Conservation (phyloP, 2,329 filamentous ascomycete genomes). For the Chaetomium sp. region DNA sequence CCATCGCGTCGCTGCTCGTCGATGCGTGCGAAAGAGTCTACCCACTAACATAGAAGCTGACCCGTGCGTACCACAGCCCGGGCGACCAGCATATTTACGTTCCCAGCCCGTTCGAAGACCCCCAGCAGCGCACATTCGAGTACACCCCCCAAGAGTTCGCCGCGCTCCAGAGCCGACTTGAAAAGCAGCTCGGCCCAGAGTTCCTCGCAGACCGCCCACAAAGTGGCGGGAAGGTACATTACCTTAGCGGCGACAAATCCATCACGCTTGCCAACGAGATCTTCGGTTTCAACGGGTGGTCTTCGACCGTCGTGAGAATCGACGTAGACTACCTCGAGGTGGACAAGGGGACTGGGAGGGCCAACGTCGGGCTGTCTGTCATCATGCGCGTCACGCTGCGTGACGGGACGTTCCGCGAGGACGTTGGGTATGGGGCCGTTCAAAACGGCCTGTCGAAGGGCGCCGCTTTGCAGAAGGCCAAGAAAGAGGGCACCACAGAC, state of each 20-base stretch:
- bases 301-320: slow-evolving; percentile 89
- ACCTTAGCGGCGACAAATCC: slow-evolving; percentile 93
- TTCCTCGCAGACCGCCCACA: slow-evolving; percentile 88
- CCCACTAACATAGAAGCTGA: not conserved
- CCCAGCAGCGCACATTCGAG: slow-evolving; percentile 66
- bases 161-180: slow-evolving; percentile 79
- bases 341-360: slow-evolving; percentile 72
- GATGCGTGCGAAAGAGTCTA: not conserved
- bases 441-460: slow-evolving; percentile 96
- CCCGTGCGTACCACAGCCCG: slow-evolving; percentile 50
- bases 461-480: slow-evolving; percentile 95
- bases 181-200: slow-evolving; percentile 93
- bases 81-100: slow-evolving; percentile 68
- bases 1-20: slow-evolving; percentile 10
- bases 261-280: slow-evolving; percentile 94
- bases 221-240: slow-evolving; percentile 79
- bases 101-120: slow-evolving; percentile 81
- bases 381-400: slow-evolving; percentile 86
- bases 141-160: slow-evolving; percentile 92
- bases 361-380: slow-evolving; percentile 84
- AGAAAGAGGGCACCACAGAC: slow-evolving; percentile 97
- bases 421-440: slow-evolving; percentile 94
- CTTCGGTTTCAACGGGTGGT: slow-evolving; percentile 98
- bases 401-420: slow-evolving; percentile 96
- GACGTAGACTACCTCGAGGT: slow-evolving; percentile 96